A percentile compares a stretch with the other conserved stretches of the same genome.
Conservation (phyloP, 176 grass and related monocot genomes). For the Themeda triandra region DNA sequence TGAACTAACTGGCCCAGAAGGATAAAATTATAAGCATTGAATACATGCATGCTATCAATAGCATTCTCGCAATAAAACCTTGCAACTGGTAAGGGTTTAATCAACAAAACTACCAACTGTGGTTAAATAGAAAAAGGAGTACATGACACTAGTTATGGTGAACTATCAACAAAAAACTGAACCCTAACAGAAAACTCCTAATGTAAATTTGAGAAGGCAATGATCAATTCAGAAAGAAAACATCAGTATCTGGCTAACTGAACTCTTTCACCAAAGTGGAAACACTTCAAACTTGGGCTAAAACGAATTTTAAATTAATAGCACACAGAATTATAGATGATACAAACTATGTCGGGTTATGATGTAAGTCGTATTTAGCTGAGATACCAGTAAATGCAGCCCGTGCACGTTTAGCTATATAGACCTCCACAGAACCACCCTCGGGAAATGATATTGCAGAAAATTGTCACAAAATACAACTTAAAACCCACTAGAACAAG, state of each 20-base stretch:
- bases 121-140: background rate
- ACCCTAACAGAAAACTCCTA: background rate
- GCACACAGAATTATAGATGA: background rate
- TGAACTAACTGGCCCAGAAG: background rate
- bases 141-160: background rate
- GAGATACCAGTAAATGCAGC: background rate
- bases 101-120: background rate
- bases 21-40: too few species aligned
- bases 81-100: background rate
- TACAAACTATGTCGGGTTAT: background rate
- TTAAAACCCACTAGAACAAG: background rate
- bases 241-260: background rate
- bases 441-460: background rate
- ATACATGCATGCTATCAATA: background rate
- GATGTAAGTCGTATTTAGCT: background rate
- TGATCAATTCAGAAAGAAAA: background rate
- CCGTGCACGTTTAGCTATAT: background rate
- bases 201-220: background rate
- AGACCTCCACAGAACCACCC: background rate
- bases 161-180: background rate
- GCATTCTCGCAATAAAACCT: background rate
- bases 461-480: background rate
- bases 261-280: background rate
- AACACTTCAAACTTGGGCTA: background rate
- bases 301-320: background rate